Conservation (phyloP, 805 yeast genomes). For the Saturnispora sanitii region DNA sequence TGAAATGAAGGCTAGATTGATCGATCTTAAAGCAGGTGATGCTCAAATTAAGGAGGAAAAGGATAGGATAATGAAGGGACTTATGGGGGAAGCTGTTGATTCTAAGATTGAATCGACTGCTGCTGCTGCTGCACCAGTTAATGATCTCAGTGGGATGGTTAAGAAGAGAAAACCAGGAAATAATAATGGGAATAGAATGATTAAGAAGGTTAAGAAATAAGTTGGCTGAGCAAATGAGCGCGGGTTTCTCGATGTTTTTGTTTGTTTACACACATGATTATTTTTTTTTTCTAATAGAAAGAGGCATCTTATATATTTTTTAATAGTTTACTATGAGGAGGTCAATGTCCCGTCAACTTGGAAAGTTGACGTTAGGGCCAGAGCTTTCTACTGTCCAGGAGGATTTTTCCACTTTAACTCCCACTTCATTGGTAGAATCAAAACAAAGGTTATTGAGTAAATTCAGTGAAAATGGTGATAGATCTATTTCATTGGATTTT, state of each 20-base stretch:
- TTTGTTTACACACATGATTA: not conserved
- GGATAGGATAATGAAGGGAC: conserved; percentile 8
- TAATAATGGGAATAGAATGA: not conserved
- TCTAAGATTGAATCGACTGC: not conserved
- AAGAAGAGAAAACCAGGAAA: conserved; percentile 5
- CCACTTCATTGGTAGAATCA: not conserved
- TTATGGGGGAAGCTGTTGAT: conserved; percentile 2
- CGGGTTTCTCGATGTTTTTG: not conserved
- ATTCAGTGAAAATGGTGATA: conserved; percentile 16
- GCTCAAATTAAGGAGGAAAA: conserved; percentile 5
- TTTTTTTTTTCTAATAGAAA: not conserved
- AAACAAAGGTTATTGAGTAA: conserved; percentile 7
- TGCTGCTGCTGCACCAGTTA: not conserved
- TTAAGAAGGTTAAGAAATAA: conserved; percentile 5
- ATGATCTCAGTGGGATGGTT: conserved; percentile 5
- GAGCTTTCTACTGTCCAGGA: conserved; percentile 7
- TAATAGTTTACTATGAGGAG: not conserved
- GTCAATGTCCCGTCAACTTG: not conserved
- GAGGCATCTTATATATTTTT: no score
- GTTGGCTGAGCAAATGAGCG: conserved; percentile 1
- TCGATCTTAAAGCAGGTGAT: conserved; percentile 35
- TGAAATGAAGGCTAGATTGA: conserved; percentile 47
- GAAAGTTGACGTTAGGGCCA: not conserved
- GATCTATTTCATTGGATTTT: conserved; percentile 11
- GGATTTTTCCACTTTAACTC: not conserved